phyloP scores from a whole-genome alignment of 164 flowering plant genomes.

The Magnolia sinica region DNA sequence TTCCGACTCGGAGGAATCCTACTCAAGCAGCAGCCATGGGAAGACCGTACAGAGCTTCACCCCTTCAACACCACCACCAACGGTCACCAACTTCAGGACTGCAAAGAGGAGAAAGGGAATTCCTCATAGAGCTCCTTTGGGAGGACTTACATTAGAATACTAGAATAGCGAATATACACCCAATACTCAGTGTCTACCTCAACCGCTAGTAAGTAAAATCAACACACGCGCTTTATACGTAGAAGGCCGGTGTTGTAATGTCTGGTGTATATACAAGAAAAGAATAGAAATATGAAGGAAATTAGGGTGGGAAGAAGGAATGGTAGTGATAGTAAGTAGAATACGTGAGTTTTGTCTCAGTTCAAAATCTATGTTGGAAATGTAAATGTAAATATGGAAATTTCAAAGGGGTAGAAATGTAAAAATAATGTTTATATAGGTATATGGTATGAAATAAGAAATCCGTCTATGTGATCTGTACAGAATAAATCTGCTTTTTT shows the following conservation, averaged over 20 bases:
- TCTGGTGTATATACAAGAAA: slow-evolving; percentile 15
- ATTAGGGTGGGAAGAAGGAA: neutral
- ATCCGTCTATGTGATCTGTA: neutral
- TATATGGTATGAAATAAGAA: neutral
- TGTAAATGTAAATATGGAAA: slow-evolving; percentile 1
- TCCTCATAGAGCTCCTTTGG: slow-evolving; percentile 88
- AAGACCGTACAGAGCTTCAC: slow-evolving; percentile 52
- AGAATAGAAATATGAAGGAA: neutral
- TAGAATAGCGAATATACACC: slow-evolving; percentile 21
- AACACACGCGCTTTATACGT: slow-evolving; percentile 16
- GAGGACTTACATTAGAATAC: slow-evolving; percentile 58
- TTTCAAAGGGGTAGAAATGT: neutral
- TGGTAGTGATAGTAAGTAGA: neutral
- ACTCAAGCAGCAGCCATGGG: slow-evolving; percentile 39
- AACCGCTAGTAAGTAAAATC: neutral
- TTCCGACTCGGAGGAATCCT: slow-evolving; percentile 67
- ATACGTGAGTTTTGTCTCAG: neutral
- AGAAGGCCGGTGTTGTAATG: slow-evolving; percentile 17
- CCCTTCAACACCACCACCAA: slow-evolving; percentile 90
- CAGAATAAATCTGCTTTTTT: neutral
- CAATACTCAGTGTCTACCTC: neutral
- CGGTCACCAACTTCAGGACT: slow-evolving; percentile 49
- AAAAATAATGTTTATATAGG: neutral
- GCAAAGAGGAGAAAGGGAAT: slow-evolving; percentile 90
- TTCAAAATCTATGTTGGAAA: neutral